phyloP scores from a whole-genome alignment of 2,329 filamentous ascomycete species.

The Diaporthe caulivora region DNA sequence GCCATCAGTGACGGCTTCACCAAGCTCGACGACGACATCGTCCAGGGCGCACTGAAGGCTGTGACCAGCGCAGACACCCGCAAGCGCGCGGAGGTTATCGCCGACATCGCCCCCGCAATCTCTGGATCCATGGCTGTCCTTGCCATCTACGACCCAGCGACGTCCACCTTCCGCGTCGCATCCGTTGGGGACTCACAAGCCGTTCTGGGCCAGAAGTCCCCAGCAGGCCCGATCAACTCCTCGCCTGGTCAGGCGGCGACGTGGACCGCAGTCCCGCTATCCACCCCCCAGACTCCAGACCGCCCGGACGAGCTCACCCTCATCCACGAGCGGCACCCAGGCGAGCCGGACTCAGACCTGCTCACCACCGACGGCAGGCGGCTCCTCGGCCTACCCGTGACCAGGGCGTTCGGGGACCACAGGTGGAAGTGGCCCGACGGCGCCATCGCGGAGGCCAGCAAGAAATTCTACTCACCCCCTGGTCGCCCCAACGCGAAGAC shows the following conservation, averaged over 20 bases:
- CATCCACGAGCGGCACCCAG: conserved; percentile 70
- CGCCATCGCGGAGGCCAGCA: conserved; percentile 45
- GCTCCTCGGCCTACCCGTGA: conserved; percentile 71
- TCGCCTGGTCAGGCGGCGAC: conserved; percentile 45
- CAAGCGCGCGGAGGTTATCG: conserved; percentile 45
- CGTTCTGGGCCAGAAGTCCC: conserved; percentile 65
- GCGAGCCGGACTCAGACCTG: conserved; percentile 67
- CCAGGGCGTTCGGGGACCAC: conserved; percentile 76
- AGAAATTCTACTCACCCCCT: conserved; percentile 63
- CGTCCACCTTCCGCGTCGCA: conserved; percentile 69
- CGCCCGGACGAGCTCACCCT: conserved; percentile 70
- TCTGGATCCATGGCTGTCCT: conserved; percentile 74
- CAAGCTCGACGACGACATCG: conserved; percentile 69
- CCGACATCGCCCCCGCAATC: conserved; percentile 52
- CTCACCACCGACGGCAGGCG: conserved; percentile 61
- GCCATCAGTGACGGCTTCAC: conserved; percentile 71
- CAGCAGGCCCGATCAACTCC: not conserved
- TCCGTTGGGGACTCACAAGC: conserved; percentile 77
- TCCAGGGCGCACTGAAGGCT: conserved; percentile 48
- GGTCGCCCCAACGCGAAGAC: conserved; percentile 61
- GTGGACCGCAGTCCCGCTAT: conserved; percentile 68
- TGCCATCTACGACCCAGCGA: conserved; percentile 69
- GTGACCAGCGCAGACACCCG: conserved; percentile 46
- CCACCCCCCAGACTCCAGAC: conserved; percentile 74
- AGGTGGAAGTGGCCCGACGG: conserved; percentile 75